These are phyloP conservation scores for Fusarium burgessii DNA, from an alignment of 2,329 filamentous ascomycete genomes.

Conservation along the genomic window DNA sequence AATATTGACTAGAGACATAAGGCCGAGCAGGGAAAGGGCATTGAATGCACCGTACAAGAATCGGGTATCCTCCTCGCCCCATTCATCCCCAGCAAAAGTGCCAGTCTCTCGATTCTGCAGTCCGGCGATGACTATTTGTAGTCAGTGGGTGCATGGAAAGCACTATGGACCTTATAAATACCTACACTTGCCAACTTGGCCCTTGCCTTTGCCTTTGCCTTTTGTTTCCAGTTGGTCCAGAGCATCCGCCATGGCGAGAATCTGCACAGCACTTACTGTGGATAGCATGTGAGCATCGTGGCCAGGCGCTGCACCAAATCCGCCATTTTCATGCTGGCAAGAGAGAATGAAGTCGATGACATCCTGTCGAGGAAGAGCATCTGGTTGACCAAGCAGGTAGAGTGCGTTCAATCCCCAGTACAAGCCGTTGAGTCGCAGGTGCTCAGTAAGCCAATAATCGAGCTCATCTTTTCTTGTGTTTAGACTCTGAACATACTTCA, in stretches of 20 bases:
- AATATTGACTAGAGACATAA: conserved; percentile 80
- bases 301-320: conserved; percentile 92
- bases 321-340: conserved; percentile 89
- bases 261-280: conserved; percentile 94
- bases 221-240: conserved; percentile 82
- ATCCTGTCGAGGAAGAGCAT: conserved; percentile 82
- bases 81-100: conserved; percentile 93
- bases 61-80: conserved; percentile 95
- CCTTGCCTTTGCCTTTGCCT: conserved; percentile 72
- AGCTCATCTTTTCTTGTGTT: conserved; percentile 94
- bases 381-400: conserved; percentile 83
- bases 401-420: conserved; percentile 96
- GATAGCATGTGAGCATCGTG: conserved; percentile 98
- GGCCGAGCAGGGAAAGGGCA: conserved; percentile 83
- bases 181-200: conserved; percentile 83
- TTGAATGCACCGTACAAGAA: conserved; percentile 94
- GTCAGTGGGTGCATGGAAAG: conserved; percentile 40
- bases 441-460: conserved; percentile 98
- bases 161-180: conserved; percentile 41
- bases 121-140: conserved; percentile 74
- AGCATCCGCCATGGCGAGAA: conserved; percentile 87
- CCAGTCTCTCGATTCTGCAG: conserved; percentile 86
- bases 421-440: conserved; percentile 92
- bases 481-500: conserved; percentile 92
- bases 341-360: conserved; percentile 94